Conservation (phyloP, 2,329 filamentous ascomycete species). For the Alternaria sp. region DNA sequence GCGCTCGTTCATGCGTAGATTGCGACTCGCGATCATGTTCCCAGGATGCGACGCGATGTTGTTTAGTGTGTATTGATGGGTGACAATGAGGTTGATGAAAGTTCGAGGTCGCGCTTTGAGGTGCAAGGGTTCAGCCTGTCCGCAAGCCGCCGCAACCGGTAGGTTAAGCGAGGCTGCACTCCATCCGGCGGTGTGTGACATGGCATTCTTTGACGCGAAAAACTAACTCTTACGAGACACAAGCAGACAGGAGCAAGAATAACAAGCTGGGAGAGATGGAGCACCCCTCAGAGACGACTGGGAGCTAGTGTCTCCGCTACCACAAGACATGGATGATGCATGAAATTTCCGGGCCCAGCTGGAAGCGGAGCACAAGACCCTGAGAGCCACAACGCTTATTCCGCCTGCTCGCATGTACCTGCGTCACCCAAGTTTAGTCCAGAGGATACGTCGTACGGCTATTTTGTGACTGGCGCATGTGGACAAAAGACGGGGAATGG, state of each 20-base stretch:
- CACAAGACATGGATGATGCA: conserved; percentile 21
- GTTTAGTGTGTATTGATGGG: conserved; percentile 14
- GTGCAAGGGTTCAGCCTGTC: conserved; percentile 19
- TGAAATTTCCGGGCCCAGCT: conserved; percentile 21
- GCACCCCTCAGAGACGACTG: background rate
- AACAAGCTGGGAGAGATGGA: background rate
- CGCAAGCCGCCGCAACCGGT: conserved; percentile 21
- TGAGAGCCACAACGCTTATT: conserved; percentile 16
- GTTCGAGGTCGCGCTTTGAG: conserved; percentile 25
- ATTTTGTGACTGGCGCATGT: background rate
- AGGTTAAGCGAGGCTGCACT: conserved; percentile 16
- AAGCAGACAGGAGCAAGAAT: background rate
- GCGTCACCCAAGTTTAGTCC: conserved; percentile 8
- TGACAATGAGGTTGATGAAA: conserved; percentile 19
- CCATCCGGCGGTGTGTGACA: conserved; percentile 18
- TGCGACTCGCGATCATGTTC: conserved; percentile 28
- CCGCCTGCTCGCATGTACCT: conserved; percentile 17
- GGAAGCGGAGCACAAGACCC: conserved; percentile 18
- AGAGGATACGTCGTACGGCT: background rate
- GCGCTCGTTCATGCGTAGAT: conserved; percentile 14
- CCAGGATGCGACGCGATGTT: background rate
- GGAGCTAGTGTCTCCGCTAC: conserved; percentile 12
- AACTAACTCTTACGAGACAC: background rate
- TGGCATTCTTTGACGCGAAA: conserved; percentile 17
- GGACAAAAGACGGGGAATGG: background rate